Base-by-base conservation (phyloP, 129 eudicot species). In the Saposhnikovia divaricata region DNA sequence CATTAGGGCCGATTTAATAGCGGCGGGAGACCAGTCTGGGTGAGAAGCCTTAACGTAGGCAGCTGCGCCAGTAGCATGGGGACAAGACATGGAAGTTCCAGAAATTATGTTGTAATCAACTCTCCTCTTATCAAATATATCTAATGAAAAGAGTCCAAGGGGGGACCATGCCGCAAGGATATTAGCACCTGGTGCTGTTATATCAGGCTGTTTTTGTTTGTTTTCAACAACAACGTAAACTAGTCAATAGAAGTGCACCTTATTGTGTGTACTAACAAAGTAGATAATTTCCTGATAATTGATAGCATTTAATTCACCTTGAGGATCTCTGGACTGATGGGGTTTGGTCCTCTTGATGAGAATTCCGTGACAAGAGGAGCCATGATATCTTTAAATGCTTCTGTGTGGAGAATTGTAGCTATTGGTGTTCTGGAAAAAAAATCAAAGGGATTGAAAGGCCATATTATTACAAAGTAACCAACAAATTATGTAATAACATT, bases 1-100 rank as follows among this genome's bases (percentile, higher is more conserved):
- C 86, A 82, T 82, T 78, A 86, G 79, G 43, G 87, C 85, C n/a
- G 82, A 86, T 27, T 82, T 82, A 16, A 82, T 76, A 16, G 89
- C 87, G 46, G 89, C 84, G 18, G 85, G 85, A 27, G 85, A 82
- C 85, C 89, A 83, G 43, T 23, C 70, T 2, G 86, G 89, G 77
- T 86, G 85, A 21, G 75, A 77, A 23, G 77, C 79, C 70, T 80
- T 82, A 4, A 82, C 73, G 43, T 79, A 51, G 37, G 89, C 84
- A 2, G 86, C 89, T 1, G 82, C 78, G 1, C 74, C 86, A 61
- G 80, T 82, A 74, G 78, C 84, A 21, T 86, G 86, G 19, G 89
- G 89, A 28, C 84, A 86, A 38, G 89, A 75, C 86, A 86, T 83
- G 73, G 89, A 86, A 28, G 89, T 85, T 19, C 89, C 89, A 3